Evolutionary conservation across 306 rosid species (phyloP).

Genomic region (Calophaca sinica): DNA sequence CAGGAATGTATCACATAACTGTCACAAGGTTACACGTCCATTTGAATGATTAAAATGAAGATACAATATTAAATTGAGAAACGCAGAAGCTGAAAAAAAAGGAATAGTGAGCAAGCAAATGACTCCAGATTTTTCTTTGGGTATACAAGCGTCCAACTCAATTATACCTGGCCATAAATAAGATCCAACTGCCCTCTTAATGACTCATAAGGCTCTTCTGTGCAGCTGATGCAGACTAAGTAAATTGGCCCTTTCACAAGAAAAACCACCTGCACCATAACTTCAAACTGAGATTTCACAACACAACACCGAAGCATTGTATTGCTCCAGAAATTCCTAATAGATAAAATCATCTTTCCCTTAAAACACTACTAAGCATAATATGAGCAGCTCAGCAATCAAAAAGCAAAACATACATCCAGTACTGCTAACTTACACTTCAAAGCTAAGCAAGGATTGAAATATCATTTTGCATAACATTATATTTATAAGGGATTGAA

Average conservation of each 20-base stretch:
- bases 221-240: constrained; percentile 94
- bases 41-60: constrained; percentile 3
- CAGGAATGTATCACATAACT: constrained; percentile 42
- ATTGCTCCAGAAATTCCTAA: constrained; percentile 14
- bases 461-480: constrained; percentile 28
- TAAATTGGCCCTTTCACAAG: constrained; percentile 97
- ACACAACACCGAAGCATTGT: background rate
- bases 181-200: constrained; percentile 86
- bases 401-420: constrained; percentile 32
- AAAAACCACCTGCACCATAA: constrained; percentile 75
- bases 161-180: constrained; percentile 86
- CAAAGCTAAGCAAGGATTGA: constrained; percentile 12
- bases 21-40: constrained; percentile 34
- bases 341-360: background rate
- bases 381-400: constrained; percentile 34
- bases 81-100: constrained; percentile 20
- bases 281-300: constrained; percentile 36
- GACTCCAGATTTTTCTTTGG: background rate
- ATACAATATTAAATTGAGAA: constrained; percentile 29
- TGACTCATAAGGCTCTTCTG: constrained; percentile 92
- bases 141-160: constrained; percentile 41
- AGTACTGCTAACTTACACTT: constrained; percentile 24
- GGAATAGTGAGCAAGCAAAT: constrained; percentile 37
- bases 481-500: constrained; percentile 29
- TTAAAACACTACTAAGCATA: constrained; percentile 19